Conservation (phyloP, 2,329 filamentous ascomycete species). For the Teratosphaeriaceae sp. region DNA sequence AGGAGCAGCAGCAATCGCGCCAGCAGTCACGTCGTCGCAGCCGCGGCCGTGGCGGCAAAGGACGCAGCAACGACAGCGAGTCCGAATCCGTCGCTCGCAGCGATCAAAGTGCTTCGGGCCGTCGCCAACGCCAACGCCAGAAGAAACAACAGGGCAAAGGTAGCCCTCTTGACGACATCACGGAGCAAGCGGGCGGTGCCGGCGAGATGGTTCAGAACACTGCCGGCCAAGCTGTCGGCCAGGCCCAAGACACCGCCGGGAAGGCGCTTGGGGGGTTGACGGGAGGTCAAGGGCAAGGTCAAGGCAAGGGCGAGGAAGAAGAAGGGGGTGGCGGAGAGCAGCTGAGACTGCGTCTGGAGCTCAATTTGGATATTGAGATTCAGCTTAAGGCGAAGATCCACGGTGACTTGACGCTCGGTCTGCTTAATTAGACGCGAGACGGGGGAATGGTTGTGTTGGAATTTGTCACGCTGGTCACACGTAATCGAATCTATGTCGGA, state of each 20-base stretch:
- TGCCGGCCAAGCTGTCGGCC: constrained; percentile 40
- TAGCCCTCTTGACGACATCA: constrained; percentile 49
- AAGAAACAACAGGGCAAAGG: constrained; percentile 41
- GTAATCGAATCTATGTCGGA: background rate
- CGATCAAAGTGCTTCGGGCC: constrained; percentile 47
- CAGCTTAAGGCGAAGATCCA: constrained; percentile 60
- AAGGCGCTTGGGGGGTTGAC: constrained; percentile 44
- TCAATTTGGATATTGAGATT: constrained; percentile 58
- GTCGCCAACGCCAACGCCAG: constrained; percentile 49
- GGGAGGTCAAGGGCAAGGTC: constrained; percentile 25
- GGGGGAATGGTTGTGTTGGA: background rate
- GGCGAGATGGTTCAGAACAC: constrained; percentile 51
- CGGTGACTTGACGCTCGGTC: constrained; percentile 54
- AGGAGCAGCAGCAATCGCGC: constrained; percentile 22
- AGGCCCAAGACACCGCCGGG: constrained; percentile 39
- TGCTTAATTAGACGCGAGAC: constrained; percentile 35
- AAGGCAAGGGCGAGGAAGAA: constrained; percentile 18
- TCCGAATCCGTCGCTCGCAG: constrained; percentile 49
- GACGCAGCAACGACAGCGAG: constrained; percentile 37
- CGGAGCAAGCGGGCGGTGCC: constrained; percentile 47
- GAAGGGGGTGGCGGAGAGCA: constrained; percentile 42
- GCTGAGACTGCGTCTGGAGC: constrained; percentile 50
- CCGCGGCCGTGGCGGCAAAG: constrained; percentile 43
- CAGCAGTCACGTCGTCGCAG: constrained; percentile 42
- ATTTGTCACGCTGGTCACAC: background rate